Evolutionary conservation across 2,329 filamentous ascomycete species (phyloP).

Genomic region (Albifimbria verrucaria): DNA sequence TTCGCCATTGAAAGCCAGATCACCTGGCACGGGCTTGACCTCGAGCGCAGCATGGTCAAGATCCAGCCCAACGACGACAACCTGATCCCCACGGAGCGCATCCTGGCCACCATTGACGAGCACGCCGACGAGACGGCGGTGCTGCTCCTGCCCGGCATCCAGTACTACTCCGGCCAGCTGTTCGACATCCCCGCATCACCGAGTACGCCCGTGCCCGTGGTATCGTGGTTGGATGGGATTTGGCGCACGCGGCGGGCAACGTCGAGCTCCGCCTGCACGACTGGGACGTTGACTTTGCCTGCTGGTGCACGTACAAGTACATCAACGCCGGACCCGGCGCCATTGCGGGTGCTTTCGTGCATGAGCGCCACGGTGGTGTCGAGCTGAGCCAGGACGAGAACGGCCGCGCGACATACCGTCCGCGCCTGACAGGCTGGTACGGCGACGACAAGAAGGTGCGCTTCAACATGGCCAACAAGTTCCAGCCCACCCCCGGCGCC

Average conservation of each 20-base stretch:
- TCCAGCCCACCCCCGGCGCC: constrained; percentile 74
- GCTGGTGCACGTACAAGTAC: constrained; percentile 81
- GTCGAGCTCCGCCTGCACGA: constrained; percentile 76
- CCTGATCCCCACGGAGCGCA: constrained; percentile 67
- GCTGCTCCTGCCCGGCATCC: constrained; percentile 79
- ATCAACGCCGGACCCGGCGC: constrained; percentile 81
- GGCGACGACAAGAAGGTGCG: constrained; percentile 72
- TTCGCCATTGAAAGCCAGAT: constrained; percentile 85
- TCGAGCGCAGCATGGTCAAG: constrained; percentile 67
- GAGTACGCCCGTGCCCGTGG: constrained; percentile 68
- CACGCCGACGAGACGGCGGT: constrained; percentile 72
- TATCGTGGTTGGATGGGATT: constrained; percentile 80
- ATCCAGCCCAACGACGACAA: constrained; percentile 59
- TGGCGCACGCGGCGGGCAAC: constrained; percentile 84
- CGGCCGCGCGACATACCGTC: constrained; percentile 47
- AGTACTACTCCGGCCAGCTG: constrained; percentile 88
- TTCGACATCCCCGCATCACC: constrained; percentile 82
- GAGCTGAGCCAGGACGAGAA: constrained; percentile 30
- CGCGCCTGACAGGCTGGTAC: constrained; percentile 81
- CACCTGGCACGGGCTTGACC: constrained; percentile 63
- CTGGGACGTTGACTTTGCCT: constrained; percentile 89
- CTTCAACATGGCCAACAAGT: constrained; percentile 81
- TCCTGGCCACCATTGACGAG: constrained; percentile 69
- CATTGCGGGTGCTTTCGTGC: constrained; percentile 78
- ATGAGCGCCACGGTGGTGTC: constrained; percentile 67